Conservation (phyloP, 106 monocot genomes). For the Acorus gramineus region DNA sequence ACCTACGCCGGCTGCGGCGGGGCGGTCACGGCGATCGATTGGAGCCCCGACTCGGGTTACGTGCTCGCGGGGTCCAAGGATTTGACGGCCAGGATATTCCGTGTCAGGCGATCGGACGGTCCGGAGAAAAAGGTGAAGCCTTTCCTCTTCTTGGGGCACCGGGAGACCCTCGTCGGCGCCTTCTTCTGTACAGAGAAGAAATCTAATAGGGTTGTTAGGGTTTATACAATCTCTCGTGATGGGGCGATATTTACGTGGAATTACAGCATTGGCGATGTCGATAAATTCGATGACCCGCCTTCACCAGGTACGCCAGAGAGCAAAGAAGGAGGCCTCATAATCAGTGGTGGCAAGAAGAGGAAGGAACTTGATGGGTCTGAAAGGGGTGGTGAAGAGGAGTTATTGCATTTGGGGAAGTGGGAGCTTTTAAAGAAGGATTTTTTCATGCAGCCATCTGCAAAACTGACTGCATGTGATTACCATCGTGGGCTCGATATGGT, state of each 20-base stretch:
- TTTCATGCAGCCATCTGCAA: slow-evolving; percentile 74
- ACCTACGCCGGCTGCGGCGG: slow-evolving; percentile 47
- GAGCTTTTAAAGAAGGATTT: slow-evolving; percentile 81
- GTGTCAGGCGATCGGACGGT: slow-evolving; percentile 17
- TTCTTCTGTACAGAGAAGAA: slow-evolving; percentile 67
- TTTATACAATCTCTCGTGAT: slow-evolving; percentile 62
- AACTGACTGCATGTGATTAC: slow-evolving; percentile 88
- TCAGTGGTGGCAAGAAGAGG: slow-evolving; percentile 15
- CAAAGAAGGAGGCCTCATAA: not conserved
- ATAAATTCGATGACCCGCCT: slow-evolving; percentile 18
- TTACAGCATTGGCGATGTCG: slow-evolving; percentile 10
- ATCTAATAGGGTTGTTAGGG: slow-evolving; percentile 23
- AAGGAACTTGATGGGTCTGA: slow-evolving; percentile 12
- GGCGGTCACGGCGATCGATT: slow-evolving; percentile 49
- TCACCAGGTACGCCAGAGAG: slow-evolving; percentile 44
- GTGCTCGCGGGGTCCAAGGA: slow-evolving; percentile 86
- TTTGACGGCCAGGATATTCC: slow-evolving; percentile 52
- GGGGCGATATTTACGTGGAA: slow-evolving; percentile 88
- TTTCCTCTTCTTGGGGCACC: slow-evolving; percentile 71
- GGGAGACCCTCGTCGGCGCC: slow-evolving; percentile 62
- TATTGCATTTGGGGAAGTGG: slow-evolving; percentile 46
- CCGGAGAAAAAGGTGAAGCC: slow-evolving; percentile 22
- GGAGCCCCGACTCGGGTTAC: slow-evolving; percentile 63
- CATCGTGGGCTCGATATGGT: slow-evolving; percentile 90
- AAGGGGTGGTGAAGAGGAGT: slow-evolving; percentile 10